phyloP scores from a whole-genome alignment of 2,329 filamentous ascomycete species.

The Alternaria sp. region DNA sequence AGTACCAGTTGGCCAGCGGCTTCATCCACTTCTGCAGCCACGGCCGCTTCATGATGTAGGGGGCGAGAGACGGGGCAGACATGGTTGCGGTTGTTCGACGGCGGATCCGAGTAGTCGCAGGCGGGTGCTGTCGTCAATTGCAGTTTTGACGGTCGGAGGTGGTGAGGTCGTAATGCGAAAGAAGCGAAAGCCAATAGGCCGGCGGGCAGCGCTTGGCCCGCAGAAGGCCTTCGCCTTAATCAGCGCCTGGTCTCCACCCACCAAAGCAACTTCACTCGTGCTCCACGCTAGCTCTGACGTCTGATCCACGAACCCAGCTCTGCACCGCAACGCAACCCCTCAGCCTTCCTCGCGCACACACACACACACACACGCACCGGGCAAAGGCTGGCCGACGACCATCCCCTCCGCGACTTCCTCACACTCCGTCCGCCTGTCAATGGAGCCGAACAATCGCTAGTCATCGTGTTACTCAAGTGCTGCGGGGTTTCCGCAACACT shows the following conservation, averaged over 20 bases:
- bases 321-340: conserved; percentile 11
- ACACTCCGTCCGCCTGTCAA: conserved; percentile 40
- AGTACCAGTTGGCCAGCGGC: conserved; percentile 89
- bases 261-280: conserved; percentile 24
- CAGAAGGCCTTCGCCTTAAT: conserved; percentile 17
- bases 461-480: conserved; percentile 52
- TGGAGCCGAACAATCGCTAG: conserved; percentile 54
- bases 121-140: conserved; percentile 40
- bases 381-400: not conserved
- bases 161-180: conserved; percentile 32
- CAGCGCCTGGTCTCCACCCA: conserved; percentile 19
- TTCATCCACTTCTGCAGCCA: conserved; percentile 82
- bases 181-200: conserved; percentile 28
- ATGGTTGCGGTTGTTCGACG: conserved; percentile 57
- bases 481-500: conserved; percentile 55
- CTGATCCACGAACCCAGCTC: conserved; percentile 16
- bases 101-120: conserved; percentile 27
- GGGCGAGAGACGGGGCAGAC: conserved; percentile 76
- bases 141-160: conserved; percentile 29
- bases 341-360: conserved; percentile 12
- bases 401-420: not conserved
- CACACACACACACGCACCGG: not conserved
- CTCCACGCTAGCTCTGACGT: conserved; percentile 25
- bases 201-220: conserved; percentile 25
- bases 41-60: conserved; percentile 81